Base-by-base conservation (phyloP, 2,329 filamentous ascomycete species). In the Beauveria sp. region DNA sequence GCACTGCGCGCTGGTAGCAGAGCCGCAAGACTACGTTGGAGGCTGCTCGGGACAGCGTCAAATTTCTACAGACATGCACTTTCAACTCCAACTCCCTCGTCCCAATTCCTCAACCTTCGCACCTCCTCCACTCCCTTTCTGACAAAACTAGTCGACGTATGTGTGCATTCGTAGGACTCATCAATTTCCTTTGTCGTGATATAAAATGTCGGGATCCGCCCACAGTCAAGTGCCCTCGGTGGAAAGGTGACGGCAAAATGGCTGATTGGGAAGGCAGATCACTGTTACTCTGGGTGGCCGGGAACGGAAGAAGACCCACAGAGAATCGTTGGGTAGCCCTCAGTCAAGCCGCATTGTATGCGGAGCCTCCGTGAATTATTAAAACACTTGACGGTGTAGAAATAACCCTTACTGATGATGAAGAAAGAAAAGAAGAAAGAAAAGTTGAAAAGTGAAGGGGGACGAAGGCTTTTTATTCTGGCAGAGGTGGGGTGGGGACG, bases 291-390 rank as follows among this genome's bases (percentile, higher is more conserved):
- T 77, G 67, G 79, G 78, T 73, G 79, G 79, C 79, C 78, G 79
- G 79, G 79, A 82, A 82, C 79, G 79, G 79, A 80, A 76, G 78
- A 74, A 79, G 74, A 80, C 76, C 75, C 77, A 82, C 76, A 69
- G 76, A 70, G 71, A 71, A 71, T 69, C 65, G 68, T 67, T 63
- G 72, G 70, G 74, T 77, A 78, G 76, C 79, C 77, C 78, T 80
- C 79, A 82, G 79, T 59, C 79, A 80, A 80, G 78, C 78, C 79
- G 77, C 79, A 50, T 45, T 70, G 72, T 72, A 70, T 58, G 79
- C 77, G 79, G 78, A 81, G 79, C 79, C 79, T 72, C 76, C 79
- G 70, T 73, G 66, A 72, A 73, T 74, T 74, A 73, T 73, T 71
- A 72, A 75, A 76, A 77, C 78, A 81, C 75, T 72, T 81, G 78